These are phyloP conservation scores for Quercus dentata DNA, from an alignment of 306 rosid genomes.

Conservation along the genomic window DNA sequence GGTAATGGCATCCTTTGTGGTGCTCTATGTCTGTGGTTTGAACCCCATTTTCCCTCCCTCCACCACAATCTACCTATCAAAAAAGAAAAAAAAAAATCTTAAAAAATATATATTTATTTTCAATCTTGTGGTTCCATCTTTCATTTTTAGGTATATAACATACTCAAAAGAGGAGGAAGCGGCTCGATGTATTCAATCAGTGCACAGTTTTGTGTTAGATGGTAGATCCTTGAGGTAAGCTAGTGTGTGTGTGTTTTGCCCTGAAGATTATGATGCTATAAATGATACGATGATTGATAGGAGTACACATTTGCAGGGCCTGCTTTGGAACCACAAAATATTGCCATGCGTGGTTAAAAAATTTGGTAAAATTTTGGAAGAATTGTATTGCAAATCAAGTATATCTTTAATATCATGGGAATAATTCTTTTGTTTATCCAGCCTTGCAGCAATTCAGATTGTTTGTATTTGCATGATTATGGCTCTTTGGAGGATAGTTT, in stretches of 20 bases:
- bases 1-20: too few relatives aligned
- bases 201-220: conserved; percentile 50
- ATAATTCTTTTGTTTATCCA: conserved; percentile 28
- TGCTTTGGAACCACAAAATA: conserved; percentile 58
- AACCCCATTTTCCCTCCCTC: too few relatives aligned
- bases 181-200: conserved; percentile 49
- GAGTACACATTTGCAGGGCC: conserved; percentile 42
- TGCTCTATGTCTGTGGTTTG: too few relatives aligned
- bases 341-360: conserved; percentile 63
- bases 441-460: conserved; percentile 57
- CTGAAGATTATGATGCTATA: conserved; percentile 10
- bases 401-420: not conserved
- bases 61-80: too few relatives aligned
- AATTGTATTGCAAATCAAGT: conserved; percentile 4
- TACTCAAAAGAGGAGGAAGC: conserved; percentile 53
- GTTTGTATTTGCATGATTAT: conserved; percentile 49
- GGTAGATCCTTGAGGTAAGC: conserved; percentile 52
- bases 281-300: conserved; percentile 15
- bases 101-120: not conserved
- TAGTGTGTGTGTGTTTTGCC: conserved; percentile 8
- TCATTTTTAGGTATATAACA: conserved; percentile 44
- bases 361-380: conserved; percentile 34
- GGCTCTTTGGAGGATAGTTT: conserved; percentile 56
- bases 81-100: too few relatives aligned
- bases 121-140: conserved; percentile 11